Evolutionary conservation across 108 stramenopile genomes (phyloP), one percentile per base, ranked within the genome.

Genomic region (Cyclostephanos tholiformis): DNA sequence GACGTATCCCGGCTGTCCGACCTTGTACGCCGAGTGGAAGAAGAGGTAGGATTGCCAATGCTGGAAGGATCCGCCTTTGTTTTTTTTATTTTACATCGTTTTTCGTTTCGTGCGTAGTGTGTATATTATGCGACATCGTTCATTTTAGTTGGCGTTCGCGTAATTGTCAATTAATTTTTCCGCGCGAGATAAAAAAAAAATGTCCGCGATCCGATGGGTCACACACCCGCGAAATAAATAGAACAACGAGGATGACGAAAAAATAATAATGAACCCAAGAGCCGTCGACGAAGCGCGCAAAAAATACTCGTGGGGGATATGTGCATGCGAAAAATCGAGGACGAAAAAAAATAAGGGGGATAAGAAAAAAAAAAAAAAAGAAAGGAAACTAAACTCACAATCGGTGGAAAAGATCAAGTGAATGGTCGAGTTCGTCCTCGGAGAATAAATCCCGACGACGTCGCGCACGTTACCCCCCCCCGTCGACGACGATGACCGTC

Each of bases 1-100:
- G 23, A 96, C 81, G 39, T 84, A 72, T 14, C 92, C 95, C 2
- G 90, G 90, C 70, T 96, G 95, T 13, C 77, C 25, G 29, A 90
- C 67, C 26, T 74, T 66, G 53, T 77, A 60, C 17, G 95, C 95
- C 27, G 78, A 71, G 71, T 86, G 84, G 75, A 91, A 94, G 50
- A 96, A 87, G n/a, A 90, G 65, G 74, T 91, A 90, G 57, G 89
- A 83, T 72, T 96, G 92, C 95, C 95, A 96, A 71, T 93, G 84
- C 76, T 96, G 92, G 35, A 76, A 83, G 13, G 79, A 26, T 0
- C 50, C 32, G 26, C 78, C 65, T 66, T 32, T 17, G 19, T 19
- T 48, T 22, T 51, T 16, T 12, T 52, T 41, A 30, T 23, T 22
- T 22, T 16, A 19, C 29, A 20, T 17, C 12, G 13, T 55, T 19